Conservation (phyloP, 139 green algal genomes). For the Tetratostichococcus sp. region DNA sequence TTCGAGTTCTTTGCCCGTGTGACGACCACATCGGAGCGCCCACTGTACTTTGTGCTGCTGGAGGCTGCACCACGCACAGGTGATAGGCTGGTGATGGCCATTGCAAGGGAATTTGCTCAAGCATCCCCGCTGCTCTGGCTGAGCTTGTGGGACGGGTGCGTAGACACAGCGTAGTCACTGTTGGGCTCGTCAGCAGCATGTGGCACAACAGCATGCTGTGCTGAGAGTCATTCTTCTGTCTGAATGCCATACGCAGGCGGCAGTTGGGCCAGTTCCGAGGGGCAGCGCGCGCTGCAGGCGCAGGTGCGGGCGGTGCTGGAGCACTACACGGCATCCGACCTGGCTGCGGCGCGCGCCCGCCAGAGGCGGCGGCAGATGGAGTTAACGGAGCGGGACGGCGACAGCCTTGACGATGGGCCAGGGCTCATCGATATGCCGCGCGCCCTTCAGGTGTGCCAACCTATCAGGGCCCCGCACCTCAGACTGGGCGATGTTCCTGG, state of each 20-base stretch:
- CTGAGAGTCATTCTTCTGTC: too few species aligned
- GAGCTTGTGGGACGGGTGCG: too few species aligned
- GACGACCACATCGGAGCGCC: slow-evolving; percentile 32
- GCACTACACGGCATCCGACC: slow-evolving; percentile 1
- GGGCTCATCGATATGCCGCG: not conserved
- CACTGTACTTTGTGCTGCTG: slow-evolving; percentile 52
- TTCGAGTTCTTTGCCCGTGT: slow-evolving; percentile 21
- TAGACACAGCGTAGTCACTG: too few species aligned
- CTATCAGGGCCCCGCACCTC: not conserved
- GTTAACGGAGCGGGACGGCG: not conserved
- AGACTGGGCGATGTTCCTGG: too few species aligned
- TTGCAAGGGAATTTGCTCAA: too few species aligned
- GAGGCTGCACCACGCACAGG: slow-evolving; percentile 3
- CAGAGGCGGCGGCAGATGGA: not conserved
- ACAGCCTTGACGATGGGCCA: not conserved
- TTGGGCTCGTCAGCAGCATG: too few species aligned
- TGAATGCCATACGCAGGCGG: not conserved
- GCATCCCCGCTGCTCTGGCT: too few species aligned
- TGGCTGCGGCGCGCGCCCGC: slow-evolving; percentile 1
- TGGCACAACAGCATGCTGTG: too few species aligned
- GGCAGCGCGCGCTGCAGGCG: not conserved
- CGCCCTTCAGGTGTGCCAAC: not conserved
- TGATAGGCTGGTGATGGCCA: too few species aligned
- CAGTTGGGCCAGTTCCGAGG: not conserved
- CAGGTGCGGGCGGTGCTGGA: slow-evolving; percentile 10